Conservation (phyloP, 2,329 filamentous ascomycete species). For the Aspergillus sp. region DNA sequence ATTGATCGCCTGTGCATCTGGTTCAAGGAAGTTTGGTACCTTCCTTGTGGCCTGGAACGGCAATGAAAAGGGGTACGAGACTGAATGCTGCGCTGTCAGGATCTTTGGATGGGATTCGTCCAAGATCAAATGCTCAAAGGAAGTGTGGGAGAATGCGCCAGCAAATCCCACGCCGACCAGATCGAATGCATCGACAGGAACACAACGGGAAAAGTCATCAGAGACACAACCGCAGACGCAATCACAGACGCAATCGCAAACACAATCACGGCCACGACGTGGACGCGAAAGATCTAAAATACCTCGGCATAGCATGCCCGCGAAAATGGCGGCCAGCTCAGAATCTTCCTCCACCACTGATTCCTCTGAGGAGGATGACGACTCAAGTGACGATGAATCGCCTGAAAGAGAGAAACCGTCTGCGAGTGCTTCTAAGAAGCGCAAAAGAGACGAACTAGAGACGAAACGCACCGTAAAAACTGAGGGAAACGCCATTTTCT, state of each 20-base stretch:
- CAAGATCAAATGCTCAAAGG: conserved; percentile 1
- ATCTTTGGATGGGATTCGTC: neutral
- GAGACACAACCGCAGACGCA: no score
- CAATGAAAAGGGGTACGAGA: conserved; percentile 1
- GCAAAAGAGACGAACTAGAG: neutral
- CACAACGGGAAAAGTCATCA: no score
- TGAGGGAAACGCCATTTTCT: conserved; percentile 3
- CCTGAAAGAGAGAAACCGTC: neutral
- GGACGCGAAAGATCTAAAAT: neutral
- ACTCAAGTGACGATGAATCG: neutral
- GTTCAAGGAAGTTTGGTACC: neutral
- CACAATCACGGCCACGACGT: neutral
- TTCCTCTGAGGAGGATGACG: neutral
- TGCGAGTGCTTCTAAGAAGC: neutral
- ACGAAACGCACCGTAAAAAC: neutral
- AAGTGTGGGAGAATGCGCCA: neutral
- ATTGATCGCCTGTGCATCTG: no score
- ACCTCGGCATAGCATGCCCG: neutral
- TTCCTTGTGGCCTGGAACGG: conserved; percentile 10
- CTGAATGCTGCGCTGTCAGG: conserved; percentile 5
- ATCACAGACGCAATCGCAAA: neutral
- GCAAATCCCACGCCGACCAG: neutral
- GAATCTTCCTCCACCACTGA: neutral
- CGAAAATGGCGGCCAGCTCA: neutral
- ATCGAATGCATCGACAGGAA: neutral